Conservation (phyloP, 208 protist species). For the Leishmania aethiopica region DNA sequence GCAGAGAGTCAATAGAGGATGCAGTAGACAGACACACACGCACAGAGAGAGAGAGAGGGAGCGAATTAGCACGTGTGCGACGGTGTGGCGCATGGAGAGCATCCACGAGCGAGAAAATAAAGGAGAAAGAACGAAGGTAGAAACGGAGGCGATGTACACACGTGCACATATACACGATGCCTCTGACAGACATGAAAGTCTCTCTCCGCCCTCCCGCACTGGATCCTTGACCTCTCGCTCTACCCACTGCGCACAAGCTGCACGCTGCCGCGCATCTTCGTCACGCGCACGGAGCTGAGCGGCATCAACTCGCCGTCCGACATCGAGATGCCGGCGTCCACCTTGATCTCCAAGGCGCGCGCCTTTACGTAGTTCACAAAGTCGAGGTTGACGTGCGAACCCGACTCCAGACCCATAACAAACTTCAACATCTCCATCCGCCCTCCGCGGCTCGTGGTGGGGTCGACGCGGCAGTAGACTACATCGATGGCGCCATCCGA, state of each 20-base stretch:
- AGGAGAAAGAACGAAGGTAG: not conserved
- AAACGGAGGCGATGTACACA: not conserved
- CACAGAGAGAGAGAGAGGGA: not conserved
- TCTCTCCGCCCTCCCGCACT: not conserved
- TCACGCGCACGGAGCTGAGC: constrained; percentile 63
- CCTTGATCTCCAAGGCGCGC: constrained; percentile 74
- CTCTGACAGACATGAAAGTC: not conserved
- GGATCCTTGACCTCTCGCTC: not conserved
- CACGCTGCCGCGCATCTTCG: constrained; percentile 47
- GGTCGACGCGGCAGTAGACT: constrained; percentile 59
- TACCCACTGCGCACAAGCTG: constrained; percentile 67
- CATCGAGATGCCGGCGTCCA: constrained; percentile 75
- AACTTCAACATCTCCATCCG: constrained; percentile 77
- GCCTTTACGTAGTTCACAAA: constrained; percentile 86
- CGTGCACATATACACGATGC: not conserved
- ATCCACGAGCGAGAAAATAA: not conserved
- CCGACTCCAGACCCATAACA: constrained; percentile 60
- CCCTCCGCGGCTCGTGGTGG: constrained; percentile 27
- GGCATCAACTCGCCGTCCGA: constrained; percentile 88
- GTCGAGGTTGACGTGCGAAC: constrained; percentile 63
- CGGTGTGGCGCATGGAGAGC: not conserved
- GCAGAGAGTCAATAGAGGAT: not conserved
- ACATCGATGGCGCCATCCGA: constrained; percentile 84
- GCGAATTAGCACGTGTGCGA: not conserved
- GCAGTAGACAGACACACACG: not conserved